Conservation (phyloP, 371 early-diverging fungal genomes). For the Apophysomyces sp. region DNA sequence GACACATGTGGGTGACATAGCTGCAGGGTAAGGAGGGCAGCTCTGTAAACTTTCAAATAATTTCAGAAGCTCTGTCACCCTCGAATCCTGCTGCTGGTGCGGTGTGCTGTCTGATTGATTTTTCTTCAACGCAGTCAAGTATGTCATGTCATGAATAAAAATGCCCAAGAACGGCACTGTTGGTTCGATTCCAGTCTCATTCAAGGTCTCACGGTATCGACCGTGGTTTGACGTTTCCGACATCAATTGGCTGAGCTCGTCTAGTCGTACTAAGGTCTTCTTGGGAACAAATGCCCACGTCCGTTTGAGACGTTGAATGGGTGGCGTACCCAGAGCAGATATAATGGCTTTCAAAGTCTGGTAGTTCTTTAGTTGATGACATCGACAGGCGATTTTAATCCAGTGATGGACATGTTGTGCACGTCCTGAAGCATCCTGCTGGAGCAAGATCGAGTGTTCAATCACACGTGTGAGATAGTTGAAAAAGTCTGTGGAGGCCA, state of each 20-base stretch:
- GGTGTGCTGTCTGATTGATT: constrained; percentile 25
- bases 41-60: constrained; percentile 53
- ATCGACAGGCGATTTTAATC: constrained; percentile 69
- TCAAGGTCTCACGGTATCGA: constrained; percentile 60
- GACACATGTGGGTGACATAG: constrained; percentile 44
- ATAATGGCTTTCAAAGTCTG: constrained; percentile 76
- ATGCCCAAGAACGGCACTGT: constrained; percentile 77
- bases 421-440: constrained; percentile 60
- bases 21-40: constrained; percentile 60
- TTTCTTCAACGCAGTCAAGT: constrained; percentile 60
- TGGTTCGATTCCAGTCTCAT: constrained; percentile 39
- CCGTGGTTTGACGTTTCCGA: constrained; percentile 72
- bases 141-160: constrained; percentile 79
- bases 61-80: constrained; percentile 47
- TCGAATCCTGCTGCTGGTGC: constrained; percentile 38
- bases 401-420: constrained; percentile 68
- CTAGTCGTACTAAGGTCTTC: constrained; percentile 56
- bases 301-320: constrained; percentile 69
- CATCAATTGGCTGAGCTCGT: constrained; percentile 57
- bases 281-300: constrained; percentile 76
- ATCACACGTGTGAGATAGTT: constrained; percentile 78
- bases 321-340: constrained; percentile 72
- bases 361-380: constrained; percentile 65
- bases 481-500: constrained; percentile 77
- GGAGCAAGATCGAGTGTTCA: constrained; percentile 68